Evolutionary conservation across 2,329 filamentous ascomycete species (phyloP).

Genomic region (Hymenoscyphus salicellus): DNA sequence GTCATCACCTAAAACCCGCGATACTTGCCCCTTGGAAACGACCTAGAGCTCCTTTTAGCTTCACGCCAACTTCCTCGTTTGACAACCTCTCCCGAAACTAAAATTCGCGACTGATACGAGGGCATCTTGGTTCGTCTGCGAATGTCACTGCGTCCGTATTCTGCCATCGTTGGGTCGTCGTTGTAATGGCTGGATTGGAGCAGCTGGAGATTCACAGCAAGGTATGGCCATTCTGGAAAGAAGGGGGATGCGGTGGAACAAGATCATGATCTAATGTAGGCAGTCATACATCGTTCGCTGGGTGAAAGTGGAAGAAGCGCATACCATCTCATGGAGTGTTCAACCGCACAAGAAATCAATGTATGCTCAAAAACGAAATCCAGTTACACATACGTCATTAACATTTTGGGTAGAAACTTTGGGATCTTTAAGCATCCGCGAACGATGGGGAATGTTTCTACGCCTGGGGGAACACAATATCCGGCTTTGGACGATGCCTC

Average conservation of each 20-base stretch:
- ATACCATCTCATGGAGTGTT: constrained; percentile 96
- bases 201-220: constrained; percentile 97
- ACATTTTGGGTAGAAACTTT: constrained; percentile 65
- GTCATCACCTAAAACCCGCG: neutral
- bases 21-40: neutral
- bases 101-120: constrained; percentile 6
- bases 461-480: constrained; percentile 17
- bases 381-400: constrained; percentile 14
- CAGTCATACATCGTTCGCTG: constrained; percentile 98
- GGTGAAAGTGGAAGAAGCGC: constrained; percentile 84
- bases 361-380: constrained; percentile 42
- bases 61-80: neutral
- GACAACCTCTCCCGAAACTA: neutral
- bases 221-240: constrained; percentile 51
- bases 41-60: neutral
- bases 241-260: constrained; percentile 1
- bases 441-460: constrained; percentile 40
- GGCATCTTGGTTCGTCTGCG: constrained; percentile 6
- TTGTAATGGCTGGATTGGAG: constrained; percentile 88
- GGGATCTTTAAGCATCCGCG: constrained; percentile 97
- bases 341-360: constrained; percentile 98
- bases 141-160: constrained; percentile 14
- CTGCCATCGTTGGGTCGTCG: constrained; percentile 54
- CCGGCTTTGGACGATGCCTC: constrained; percentile 26
- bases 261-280: constrained; percentile 24